A percentile compares a stretch with the other conserved stretches of the same genome.
Conservation (phyloP, 108 stramenopile genomes). For the Thalassiosira profunda region DNA sequence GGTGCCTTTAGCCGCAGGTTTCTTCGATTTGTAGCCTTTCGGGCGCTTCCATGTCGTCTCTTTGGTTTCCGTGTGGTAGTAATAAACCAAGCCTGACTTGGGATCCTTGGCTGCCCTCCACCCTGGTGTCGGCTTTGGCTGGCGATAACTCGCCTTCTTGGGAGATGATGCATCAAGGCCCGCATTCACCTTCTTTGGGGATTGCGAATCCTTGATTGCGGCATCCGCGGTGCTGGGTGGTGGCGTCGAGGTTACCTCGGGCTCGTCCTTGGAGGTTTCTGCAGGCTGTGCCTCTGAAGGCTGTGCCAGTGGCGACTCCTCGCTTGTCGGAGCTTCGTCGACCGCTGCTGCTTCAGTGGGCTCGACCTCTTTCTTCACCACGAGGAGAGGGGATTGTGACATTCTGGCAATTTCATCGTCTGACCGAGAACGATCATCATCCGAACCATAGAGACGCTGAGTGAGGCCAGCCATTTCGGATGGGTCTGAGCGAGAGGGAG, state of each 20-base stretch:
- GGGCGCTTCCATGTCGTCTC: slow-evolving; percentile 75
- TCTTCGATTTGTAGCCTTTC: too few relatives aligned
- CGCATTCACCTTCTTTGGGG: background rate
- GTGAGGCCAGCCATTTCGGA: slow-evolving; percentile 23
- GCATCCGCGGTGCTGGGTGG: background rate
- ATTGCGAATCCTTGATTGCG: background rate
- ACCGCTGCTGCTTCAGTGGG: background rate
- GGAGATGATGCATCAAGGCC: background rate
- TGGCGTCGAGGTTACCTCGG: background rate
- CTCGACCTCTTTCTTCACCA: background rate
- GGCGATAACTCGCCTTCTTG: background rate
- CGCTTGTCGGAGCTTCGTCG: background rate
- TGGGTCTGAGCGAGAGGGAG: slow-evolving; percentile 25
- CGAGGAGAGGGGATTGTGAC: background rate
- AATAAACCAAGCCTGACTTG: slow-evolving; percentile 68
- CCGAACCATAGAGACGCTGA: slow-evolving; percentile 10
- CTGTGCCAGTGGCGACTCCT: background rate
- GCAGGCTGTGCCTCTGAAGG: background rate
- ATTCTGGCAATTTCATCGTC: background rate
- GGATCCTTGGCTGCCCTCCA: slow-evolving; percentile 75
- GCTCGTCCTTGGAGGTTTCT: slow-evolving; percentile 1
- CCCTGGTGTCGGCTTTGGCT: slow-evolving; percentile 34
- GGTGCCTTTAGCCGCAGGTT: slow-evolving; percentile 5
- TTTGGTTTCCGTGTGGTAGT: slow-evolving; percentile 74
- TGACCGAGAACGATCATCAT: background rate